A percentile compares a stretch with the other conserved stretches of the same genome.
Evolutionary conservation across 352 stramenopile genomes (phyloP).

Genomic region (Globisporangium ultimum): DNA sequence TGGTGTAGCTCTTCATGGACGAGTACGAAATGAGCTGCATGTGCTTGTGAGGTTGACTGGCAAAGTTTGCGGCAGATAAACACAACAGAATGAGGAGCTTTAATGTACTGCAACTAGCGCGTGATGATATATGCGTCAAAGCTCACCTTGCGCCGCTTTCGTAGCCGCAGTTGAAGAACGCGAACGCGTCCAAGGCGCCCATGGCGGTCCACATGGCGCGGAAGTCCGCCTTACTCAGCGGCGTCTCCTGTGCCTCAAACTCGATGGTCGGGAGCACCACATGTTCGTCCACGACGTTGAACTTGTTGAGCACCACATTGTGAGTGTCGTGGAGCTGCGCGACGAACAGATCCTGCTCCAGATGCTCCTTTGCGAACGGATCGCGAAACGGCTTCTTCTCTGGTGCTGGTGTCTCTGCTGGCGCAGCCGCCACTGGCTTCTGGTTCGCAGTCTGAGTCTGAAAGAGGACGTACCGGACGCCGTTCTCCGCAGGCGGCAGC

Average conservation of each 20-base stretch:
- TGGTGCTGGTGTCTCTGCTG: not conserved
- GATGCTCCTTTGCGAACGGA: conserved; percentile 67
- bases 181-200: conserved; percentile 61
- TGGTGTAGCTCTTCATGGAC: conserved; percentile 61
- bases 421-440: conserved; percentile 33
- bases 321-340: conserved; percentile 59
- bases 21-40: conserved; percentile 86
- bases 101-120: not conserved
- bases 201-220: conserved; percentile 77
- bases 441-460: conserved; percentile 27
- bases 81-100: not conserved
- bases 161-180: conserved; percentile 85
- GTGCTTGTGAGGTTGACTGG: conserved; percentile 83
- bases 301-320: conserved; percentile 85
- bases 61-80: not conserved
- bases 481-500: conserved; percentile 31
- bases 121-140: not conserved
- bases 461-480: conserved; percentile 56
- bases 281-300: conserved; percentile 74
- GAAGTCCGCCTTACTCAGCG: conserved; percentile 45
- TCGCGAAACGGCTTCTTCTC: conserved; percentile 42
- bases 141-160: conserved; percentile 70
- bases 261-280: conserved; percentile 71
- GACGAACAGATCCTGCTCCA: conserved; percentile 71
- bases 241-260: conserved; percentile 62